Evolutionary conservation across 441 rosid species (phyloP), one percentile per base, ranked within the genome.

Genomic region (Populus trichocarpa): DNA sequence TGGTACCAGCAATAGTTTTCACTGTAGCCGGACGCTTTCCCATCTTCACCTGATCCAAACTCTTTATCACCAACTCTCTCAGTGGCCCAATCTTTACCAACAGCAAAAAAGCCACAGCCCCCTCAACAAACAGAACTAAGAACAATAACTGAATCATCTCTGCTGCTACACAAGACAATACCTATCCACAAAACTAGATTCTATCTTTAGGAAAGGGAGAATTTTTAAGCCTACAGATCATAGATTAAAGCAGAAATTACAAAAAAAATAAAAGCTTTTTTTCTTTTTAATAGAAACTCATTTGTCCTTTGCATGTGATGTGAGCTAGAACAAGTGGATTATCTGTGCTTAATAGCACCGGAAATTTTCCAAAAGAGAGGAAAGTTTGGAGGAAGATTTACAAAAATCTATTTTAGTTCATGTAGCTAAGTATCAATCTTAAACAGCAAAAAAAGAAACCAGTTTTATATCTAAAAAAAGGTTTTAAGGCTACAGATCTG

Each of bases 1-100:
- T 89, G 14, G 99, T 94, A 75, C 97, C 90, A 3, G 96, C 98
- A 22, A 94, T 86, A 11, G 99, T 96, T 85, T 91, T 92, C 67
- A 96, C 88, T 35, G 97, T 94, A 30, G 98, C 98, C 2, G 99
- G 98, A 76, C 97, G 96, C 80, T 86, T 91, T 72, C 97, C 99
- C 88, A 78, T 81, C 78, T 96, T 96, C 77, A 92, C 38, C 80
- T 96, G 96, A 84, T 96, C 98, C 79, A 96, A 86, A 70, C 97
- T 86, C 88, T 91, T 96, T 50, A 96, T 87, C 53, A 94, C 97
- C 46, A 96, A 92, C 82, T 96, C 97, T 72, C 99, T 94, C 78
- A 96, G 77, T 20, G 95, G 99, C 18, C 98, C 98, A 79, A 94
- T 93, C 84, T 94, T 92, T 28, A 94, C 93, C 72, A 96, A 42